A percentile compares a stretch with the other conserved stretches of the same genome.
These are phyloP conservation scores for Lomentospora prolificans DNA, from an alignment of 2,329 filamentous ascomycete genomes.

Conservation along the genomic window DNA sequence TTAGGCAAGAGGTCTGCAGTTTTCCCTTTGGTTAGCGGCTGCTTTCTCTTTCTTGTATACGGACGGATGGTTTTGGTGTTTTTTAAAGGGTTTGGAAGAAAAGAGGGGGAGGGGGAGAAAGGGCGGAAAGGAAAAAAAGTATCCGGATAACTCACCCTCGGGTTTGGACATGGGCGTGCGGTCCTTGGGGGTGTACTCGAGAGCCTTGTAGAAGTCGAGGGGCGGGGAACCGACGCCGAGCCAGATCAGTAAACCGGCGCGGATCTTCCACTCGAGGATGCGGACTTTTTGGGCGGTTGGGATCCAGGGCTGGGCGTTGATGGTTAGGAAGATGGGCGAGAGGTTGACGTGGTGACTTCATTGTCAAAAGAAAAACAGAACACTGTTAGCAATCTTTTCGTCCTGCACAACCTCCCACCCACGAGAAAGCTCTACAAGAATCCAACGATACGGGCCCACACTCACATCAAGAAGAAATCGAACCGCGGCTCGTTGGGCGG, in stretches of 20 bases:
- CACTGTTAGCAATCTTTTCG: no score
- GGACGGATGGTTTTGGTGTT: neutral
- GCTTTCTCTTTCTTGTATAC: neutral
- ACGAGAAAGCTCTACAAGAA: no score
- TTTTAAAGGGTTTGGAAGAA: no score
- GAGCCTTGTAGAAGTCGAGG: conserved; percentile 49
- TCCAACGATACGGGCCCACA: no score
- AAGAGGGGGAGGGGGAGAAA: neutral
- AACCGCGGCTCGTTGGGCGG: conserved; percentile 58
- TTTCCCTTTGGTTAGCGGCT: no score
- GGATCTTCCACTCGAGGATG: conserved; percentile 73
- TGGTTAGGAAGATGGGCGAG: conserved; percentile 60
- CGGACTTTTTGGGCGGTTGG: conserved; percentile 50
- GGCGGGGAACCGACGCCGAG: conserved; percentile 55
- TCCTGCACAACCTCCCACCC: no score
- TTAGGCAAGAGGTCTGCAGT: conserved; percentile 32
- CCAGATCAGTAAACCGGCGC: conserved; percentile 66
- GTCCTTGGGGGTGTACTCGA: conserved; percentile 45
- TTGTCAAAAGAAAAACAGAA: neutral
- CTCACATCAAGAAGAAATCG: conserved; percentile 66
- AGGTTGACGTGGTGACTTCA: conserved; percentile 66
- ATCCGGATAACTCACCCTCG: conserved; percentile 30
- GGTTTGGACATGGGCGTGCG: conserved; percentile 31
- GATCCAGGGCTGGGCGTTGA: conserved; percentile 55
- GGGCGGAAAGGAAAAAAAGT: no score